phyloP scores from a whole-genome alignment of 495 filamentous ascomycete species.

The Lasiosphaeris hirsuta region DNA sequence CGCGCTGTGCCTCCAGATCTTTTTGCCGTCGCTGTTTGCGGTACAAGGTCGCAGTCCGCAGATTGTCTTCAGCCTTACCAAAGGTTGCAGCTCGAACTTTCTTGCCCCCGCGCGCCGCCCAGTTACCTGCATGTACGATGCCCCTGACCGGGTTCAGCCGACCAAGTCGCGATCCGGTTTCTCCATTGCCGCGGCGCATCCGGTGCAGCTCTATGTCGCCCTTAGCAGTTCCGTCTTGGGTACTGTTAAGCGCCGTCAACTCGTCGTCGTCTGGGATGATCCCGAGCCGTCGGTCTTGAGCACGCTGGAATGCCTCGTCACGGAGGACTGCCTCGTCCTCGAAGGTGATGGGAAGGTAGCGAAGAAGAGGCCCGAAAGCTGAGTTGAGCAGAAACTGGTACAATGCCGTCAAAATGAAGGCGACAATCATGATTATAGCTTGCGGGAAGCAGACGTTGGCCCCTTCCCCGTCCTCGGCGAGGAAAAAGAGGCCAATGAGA shows the following conservation, averaged over 20 bases:
- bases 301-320: conserved; percentile 81
- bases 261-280: conserved; percentile 49
- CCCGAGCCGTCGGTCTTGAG: conserved; percentile 62
- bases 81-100: conserved; percentile 39
- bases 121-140: conserved; percentile 44
- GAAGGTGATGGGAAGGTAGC: conserved; percentile 89
- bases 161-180: conserved; percentile 12
- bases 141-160: conserved; percentile 45
- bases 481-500: conserved; percentile 86
- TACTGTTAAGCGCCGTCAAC: conserved; percentile 15
- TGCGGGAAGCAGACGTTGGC: conserved; percentile 69
- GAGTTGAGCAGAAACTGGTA: conserved; percentile 80
- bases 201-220: conserved; percentile 61
- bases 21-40: conserved; percentile 39
- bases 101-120: conserved; percentile 45
- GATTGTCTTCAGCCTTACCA: conserved; percentile 37
- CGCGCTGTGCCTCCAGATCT: conserved; percentile 66
- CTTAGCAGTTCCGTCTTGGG: neutral
- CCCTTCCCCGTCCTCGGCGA: conserved; percentile 62
- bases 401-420: conserved; percentile 63
- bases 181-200: conserved; percentile 20
- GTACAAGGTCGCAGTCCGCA: conserved; percentile 36
- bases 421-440: conserved; percentile 84
- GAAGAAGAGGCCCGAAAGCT: conserved; percentile 82
- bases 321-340: conserved; percentile 90